Evolutionary conservation across 805 yeast genomes (phyloP), one percentile per base, ranked within the genome.

Genomic region (Pichia occidentalis): DNA sequence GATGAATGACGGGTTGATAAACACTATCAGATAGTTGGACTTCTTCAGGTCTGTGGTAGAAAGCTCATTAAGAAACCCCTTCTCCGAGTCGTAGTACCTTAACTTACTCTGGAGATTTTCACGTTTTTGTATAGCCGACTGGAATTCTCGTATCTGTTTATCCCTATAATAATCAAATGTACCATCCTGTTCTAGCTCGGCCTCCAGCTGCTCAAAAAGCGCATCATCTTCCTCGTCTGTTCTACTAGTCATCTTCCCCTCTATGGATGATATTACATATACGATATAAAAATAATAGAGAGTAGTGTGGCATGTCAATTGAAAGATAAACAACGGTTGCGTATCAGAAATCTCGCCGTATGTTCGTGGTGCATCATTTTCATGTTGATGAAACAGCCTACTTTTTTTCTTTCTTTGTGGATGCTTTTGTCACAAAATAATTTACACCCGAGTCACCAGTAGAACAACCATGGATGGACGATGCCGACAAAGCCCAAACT

Each of bases 1-100:
- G 23, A 56, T 51, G 50, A 85, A 85, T 20, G 63, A 59, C 7
- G 75, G 74, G 43, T 79, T 77, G 51, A 67, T 76, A 51, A 85
- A 81, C 48, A 81, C 84, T 4, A 84, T 68, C 4, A 83, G 67
- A 2, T 39, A 29, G 8, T 39, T 29, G 2, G n/a, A 12, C 4
- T 9, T 20, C n/a, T 25, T 18, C 18, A 18, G 11, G 11, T 13
- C 20, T 7, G 7, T 19, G 9, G 26, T 16, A 5, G 28, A 27
- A n/a, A 17, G 14, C 11, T 16, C 5, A n/a, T 32, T 32, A 12
- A 37, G 34, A 18, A 34, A 24, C 3, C 26, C 29, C 5, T 24
- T 20, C 11, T 30, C 39, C 2, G 20, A 17, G 1, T 11, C 3
- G 14, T 11, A 29, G 16, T 10, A 10, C 8, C 16, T 30, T 8